Base-by-base conservation (phyloP, 371 early-diverging fungal species). In the Mortierella sp. region DNA sequence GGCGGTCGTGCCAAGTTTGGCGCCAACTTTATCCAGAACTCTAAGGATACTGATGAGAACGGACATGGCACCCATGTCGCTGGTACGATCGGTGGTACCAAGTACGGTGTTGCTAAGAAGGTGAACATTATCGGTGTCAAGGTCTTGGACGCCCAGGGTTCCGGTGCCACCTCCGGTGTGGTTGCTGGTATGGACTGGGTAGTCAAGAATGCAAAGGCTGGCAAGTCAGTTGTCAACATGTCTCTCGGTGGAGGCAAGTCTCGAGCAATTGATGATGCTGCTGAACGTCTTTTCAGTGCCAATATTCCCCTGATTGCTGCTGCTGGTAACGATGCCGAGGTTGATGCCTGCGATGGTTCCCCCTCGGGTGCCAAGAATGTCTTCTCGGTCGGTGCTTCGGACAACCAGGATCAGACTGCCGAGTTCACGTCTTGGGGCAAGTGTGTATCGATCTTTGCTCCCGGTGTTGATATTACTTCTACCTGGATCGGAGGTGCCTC, bases 21-120 rank as follows among this genome's bases (percentile, higher is more conserved):
- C 30, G 80, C 74, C 26, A 89, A 83, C 58, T 84, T 84, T 30
- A 70, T 86, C 45, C 63, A 82, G 16, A 76, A 75, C 30, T 83
- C 81, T 52, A 77, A 75, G 15, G 79, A 90, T 62, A 72, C 62
- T 46, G 92, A 91, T 70, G 74, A 82, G 4, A 84, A 88, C 64
- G 92, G 92, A 15, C 90, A 91, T 60, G 95, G 95, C 58, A 91
- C 93, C 57, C 91, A 90, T 77, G 88, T 88, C 58, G 85, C 91
- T 25, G 91, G 92, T 57, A 90, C 90, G 21, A 87, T 94, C 71
- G 96, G 85, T 52, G 89, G 92, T 29, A 85, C 84, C 50, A 87
- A 79, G 0, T 92, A 86, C 81, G 98, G 97, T 74, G 93, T 97
- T 55, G 96, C 97, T 56, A 97, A 96, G 74, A 92, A 95, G 70